These are phyloP conservation scores for Linum lewisii DNA, from an alignment of 345 rosid genomes.

Conservation along the genomic window DNA sequence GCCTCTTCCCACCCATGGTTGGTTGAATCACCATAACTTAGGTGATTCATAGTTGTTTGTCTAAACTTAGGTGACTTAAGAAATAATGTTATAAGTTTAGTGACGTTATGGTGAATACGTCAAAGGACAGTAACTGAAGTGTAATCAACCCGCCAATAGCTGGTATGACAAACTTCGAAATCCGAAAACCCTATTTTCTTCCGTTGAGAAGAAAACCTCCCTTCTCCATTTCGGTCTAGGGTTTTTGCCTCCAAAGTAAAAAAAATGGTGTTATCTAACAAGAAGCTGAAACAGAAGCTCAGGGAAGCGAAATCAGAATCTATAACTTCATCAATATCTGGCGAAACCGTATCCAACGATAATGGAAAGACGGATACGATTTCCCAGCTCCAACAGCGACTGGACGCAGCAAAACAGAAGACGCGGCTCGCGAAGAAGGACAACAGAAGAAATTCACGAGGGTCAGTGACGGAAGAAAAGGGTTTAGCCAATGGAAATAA, in stretches of 20 bases:
- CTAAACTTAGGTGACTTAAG: no score
- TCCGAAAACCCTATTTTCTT: no score
- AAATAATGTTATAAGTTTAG: no score
- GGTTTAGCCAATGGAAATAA: background rate
- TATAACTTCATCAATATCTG: conserved; percentile 18
- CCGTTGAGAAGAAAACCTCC: background rate
- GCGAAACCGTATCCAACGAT: conserved; percentile 8
- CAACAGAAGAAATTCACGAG: conserved; percentile 38
- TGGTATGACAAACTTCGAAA: no score
- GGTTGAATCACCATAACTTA: no score
- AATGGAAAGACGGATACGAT: conserved; percentile 11
- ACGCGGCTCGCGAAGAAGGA: conserved; percentile 73
- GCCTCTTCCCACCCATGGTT: no score
- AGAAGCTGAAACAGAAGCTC: conserved; percentile 83
- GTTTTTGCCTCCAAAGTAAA: background rate
- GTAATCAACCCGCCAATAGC: no score
- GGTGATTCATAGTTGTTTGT: no score
- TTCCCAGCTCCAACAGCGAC: conserved; percentile 34
- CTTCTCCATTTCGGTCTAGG: background rate
- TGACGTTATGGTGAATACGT: no score
- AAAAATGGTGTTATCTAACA: conserved; percentile 78
- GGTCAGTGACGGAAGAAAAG: conserved; percentile 8
- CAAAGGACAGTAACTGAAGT: no score
- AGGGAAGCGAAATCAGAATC: conserved; percentile 38
- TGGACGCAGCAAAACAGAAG: conserved; percentile 47